These are phyloP conservation scores for Cladophialophora exuberans DNA, from an alignment of 2,329 filamentous ascomycete species.

Conservation along the genomic window DNA sequence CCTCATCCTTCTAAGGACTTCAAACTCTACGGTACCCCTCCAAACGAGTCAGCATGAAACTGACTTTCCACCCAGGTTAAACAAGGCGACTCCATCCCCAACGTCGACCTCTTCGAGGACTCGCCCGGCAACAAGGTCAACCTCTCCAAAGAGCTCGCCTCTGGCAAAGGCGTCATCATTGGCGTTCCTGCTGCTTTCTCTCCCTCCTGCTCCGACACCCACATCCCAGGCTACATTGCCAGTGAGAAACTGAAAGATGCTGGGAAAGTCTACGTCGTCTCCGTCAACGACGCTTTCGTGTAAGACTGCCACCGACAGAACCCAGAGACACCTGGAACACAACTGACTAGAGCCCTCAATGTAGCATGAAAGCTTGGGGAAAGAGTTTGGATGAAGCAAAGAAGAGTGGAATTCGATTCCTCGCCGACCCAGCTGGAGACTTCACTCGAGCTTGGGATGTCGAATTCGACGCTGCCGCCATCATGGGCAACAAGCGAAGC, in stretches of 20 bases:
- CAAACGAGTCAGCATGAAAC: too few relatives aligned
- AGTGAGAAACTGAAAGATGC: conserved; percentile 74
- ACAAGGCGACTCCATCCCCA: conserved; percentile 77
- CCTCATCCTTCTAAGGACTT: too few relatives aligned
- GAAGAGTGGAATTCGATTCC: conserved; percentile 81
- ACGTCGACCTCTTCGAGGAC: conserved; percentile 76
- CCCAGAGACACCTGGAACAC: conserved; percentile 25
- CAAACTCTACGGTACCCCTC: too few relatives aligned
- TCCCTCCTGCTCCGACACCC: conserved; percentile 68
- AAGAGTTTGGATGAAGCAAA: conserved; percentile 74
- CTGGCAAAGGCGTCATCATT: conserved; percentile 77
- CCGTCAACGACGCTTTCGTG: conserved; percentile 95
- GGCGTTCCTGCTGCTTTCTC: conserved; percentile 82
- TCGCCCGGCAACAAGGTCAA: conserved; percentile 93
- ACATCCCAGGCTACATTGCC: conserved; percentile 83
- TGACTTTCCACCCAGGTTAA: conserved; percentile 63
- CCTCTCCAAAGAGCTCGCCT: conserved; percentile 73
- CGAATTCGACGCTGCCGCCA: conserved; percentile 73
- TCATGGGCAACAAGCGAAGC: conserved; percentile 81
- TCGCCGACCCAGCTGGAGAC: conserved; percentile 76
- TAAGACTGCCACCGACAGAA: conserved; percentile 49
- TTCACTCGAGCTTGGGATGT: conserved; percentile 86
- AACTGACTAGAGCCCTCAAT: background rate
- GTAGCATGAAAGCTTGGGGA: conserved; percentile 89
- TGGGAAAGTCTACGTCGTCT: conserved; percentile 84